These are phyloP conservation scores for Triticum monococcum DNA, from an alignment of 176 grass and related monocot genomes.

Conservation along the genomic window DNA sequence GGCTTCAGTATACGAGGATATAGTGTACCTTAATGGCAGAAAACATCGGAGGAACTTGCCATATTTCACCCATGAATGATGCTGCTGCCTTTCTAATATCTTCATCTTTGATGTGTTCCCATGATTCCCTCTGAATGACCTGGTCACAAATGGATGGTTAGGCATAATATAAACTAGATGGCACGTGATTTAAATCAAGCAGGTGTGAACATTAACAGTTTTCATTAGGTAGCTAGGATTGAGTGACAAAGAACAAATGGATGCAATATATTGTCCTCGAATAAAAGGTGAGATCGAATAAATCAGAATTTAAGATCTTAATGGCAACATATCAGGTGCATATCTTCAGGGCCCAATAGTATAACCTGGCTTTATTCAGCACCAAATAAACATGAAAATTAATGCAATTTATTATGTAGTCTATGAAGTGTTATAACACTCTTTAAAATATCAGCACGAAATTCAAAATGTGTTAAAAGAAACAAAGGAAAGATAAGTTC, in stretches of 20 bases:
- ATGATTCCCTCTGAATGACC: constrained; percentile 93
- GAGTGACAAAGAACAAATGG: not conserved
- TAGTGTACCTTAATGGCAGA: constrained; percentile 89
- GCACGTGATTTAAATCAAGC: not conserved
- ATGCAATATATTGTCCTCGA: not conserved
- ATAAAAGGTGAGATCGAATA: not conserved
- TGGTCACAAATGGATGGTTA: constrained; percentile 26
- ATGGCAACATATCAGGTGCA: not conserved
- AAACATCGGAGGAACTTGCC: constrained; percentile 99
- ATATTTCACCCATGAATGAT: constrained; percentile 90
- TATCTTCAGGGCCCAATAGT: not conserved
- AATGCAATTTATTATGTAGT: not conserved
- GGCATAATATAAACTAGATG: constrained; percentile 16
- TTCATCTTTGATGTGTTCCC: constrained; percentile 94
- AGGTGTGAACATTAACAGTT: not conserved
- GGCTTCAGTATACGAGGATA: constrained; percentile 17
- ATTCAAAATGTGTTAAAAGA: not conserved
- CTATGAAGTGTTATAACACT: not conserved
- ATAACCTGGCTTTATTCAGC: not conserved
- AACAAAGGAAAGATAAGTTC: not conserved
- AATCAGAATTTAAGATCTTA: not conserved
- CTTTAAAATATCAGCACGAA: not conserved
- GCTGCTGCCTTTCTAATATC: constrained; percentile 76
- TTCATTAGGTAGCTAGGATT: not conserved
- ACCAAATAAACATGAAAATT: not conserved